Percentiles rank a stretch among this genome's conserved stretches.
phyloP scores from a whole-genome alignment of 192 early-diverging fungal genomes.

The Phycomyces blakesleeanus region DNA sequence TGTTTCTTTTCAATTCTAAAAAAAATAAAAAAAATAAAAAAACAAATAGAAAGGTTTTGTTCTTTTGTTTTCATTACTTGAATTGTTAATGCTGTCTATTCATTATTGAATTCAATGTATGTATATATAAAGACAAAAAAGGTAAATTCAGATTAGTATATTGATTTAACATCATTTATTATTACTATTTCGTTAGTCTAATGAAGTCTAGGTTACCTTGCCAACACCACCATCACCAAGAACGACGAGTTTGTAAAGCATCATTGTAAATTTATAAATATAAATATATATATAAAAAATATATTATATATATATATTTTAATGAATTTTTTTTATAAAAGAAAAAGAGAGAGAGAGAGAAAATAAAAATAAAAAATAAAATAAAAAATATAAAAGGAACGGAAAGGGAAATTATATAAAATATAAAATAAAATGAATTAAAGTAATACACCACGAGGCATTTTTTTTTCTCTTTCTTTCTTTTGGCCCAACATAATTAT shows the following conservation, averaged over 20 bases:
- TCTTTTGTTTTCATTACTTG: conserved; percentile 26
- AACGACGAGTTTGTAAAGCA: conserved; percentile 94
- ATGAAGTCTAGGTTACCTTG: conserved; percentile 30
- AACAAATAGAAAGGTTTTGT: no score
- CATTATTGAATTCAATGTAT: not conserved
- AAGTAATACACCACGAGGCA: not conserved
- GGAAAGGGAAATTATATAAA: no score
- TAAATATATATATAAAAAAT: no score
- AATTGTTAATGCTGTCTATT: conserved; percentile 41
- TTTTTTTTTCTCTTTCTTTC: not conserved
- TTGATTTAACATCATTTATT: not conserved
- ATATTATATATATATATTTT: no score
- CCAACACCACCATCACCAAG: conserved; percentile 87
- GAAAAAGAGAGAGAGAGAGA: not conserved
- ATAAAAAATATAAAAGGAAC: no score
- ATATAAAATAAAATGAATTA: not conserved
- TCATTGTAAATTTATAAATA: conserved; percentile 52
- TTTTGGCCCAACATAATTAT: no score
- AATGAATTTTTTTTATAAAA: not conserved
- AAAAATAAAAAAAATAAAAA: not conserved
- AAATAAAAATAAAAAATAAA: no score
- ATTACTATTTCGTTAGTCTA: no score
- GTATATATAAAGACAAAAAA: no score
- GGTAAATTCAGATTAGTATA: not conserved
- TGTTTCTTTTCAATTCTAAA: no score